Conservation (phyloP, 257 asterid genomes). For the Catharanthus roseus region DNA sequence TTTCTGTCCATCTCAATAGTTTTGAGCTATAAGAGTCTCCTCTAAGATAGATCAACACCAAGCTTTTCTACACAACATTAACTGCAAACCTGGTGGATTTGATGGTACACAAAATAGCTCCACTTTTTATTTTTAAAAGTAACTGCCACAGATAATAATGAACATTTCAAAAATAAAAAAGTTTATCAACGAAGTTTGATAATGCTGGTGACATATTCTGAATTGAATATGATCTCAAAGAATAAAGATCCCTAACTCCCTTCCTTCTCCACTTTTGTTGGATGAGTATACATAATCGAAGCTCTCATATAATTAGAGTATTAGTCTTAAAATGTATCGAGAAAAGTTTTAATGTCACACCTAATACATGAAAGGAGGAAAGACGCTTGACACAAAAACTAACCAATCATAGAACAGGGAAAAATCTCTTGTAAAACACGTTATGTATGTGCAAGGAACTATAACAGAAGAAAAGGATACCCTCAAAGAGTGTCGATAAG, state of each 20-base stretch:
- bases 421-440: neutral
- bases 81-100: neutral
- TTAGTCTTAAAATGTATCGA: neutral
- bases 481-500: slow-evolving; percentile 76
- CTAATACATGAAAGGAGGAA: neutral
- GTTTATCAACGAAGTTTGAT: too few relatives aligned
- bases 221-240: neutral
- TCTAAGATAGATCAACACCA: neutral
- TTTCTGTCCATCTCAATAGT: neutral
- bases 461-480: slow-evolving; percentile 22
- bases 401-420: neutral
- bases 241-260: neutral
- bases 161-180: too few relatives aligned
- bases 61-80: neutral
- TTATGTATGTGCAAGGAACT: neutral
- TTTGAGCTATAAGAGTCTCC: neutral
- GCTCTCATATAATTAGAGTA: neutral
- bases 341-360: neutral
- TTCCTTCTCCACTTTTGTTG: neutral
- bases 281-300: neutral
- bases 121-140: neutral
- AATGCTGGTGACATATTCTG: too few relatives aligned
- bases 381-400: neutral
- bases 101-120: neutral
- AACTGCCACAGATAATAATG: neutral